Percentiles rank a stretch among this genome's conserved stretches.
phyloP scores from a whole-genome alignment of 1,284 basidiomycete genomes.

The Phlebopus sp. region DNA sequence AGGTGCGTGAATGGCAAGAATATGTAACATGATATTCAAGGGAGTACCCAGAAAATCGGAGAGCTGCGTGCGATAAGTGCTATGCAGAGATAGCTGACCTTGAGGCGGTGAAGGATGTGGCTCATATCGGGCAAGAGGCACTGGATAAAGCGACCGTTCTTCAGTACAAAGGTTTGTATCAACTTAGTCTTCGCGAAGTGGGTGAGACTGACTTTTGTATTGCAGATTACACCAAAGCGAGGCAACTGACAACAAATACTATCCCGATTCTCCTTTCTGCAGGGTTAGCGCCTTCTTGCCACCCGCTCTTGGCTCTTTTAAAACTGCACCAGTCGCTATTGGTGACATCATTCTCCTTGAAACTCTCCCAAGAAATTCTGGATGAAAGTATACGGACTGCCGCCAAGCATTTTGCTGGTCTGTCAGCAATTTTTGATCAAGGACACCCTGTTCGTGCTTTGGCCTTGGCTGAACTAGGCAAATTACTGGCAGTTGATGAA shows the following conservation, averaged over 20 bases:
- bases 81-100: slow-evolving; percentile 46
- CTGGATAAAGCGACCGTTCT: slow-evolving; percentile 66
- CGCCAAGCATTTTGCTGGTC: slow-evolving; percentile 55
- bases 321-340: slow-evolving; percentile 68
- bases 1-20: slow-evolving; percentile 49
- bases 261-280: slow-evolving; percentile 57
- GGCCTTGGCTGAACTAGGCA: slow-evolving; percentile 77
- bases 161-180: slow-evolving; percentile 50
- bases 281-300: slow-evolving; percentile 56
- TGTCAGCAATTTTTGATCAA: slow-evolving; percentile 49
- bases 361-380: slow-evolving; percentile 46
- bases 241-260: slow-evolving; percentile 62
- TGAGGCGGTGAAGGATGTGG: slow-evolving; percentile 55
- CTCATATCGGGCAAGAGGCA: slow-evolving; percentile 65
- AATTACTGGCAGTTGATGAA: slow-evolving; percentile 76
- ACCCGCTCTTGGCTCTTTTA: slow-evolving; percentile 75
- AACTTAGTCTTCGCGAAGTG: not conserved
- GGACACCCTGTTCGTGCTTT: slow-evolving; percentile 83
- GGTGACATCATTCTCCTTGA: slow-evolving; percentile 46
- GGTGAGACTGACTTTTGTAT: not conserved
- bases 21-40: slow-evolving; percentile 20
- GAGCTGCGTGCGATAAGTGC: slow-evolving; percentile 62
- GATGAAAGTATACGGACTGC: slow-evolving; percentile 64
- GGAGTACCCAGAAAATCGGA: slow-evolving; percentile 37
- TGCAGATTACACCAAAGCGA: slow-evolving; percentile 55